Evolutionary conservation across 345 rosid species (phyloP), one percentile per base, ranked within the genome.

Genomic region (Xanthoceras sorbifolium): DNA sequence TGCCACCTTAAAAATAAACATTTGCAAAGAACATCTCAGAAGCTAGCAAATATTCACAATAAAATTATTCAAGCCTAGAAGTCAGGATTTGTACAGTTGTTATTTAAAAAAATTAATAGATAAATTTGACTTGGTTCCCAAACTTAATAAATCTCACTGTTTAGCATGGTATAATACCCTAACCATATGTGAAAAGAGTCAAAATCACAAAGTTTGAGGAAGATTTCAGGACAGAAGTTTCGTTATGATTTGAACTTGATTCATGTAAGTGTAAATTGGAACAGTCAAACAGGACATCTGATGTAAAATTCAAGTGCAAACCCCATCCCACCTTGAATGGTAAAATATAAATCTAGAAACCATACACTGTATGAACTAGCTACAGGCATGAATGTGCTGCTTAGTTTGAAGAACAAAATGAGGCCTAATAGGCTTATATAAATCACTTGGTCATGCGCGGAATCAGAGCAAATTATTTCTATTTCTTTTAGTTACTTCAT

Each of bases 1-100:
- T n/a, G 92, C 87, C 46, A 97, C 97, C 99, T 94, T 84, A 82
- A 73, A 74, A 50, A 61, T 14, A 42, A 78, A 63, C 63, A 68
- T 63, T n/a, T 59, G 14, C 55, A 66, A 65, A 69, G 22, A 57
- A 54, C 4, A 25, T 38, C 11, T 64, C 25, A 20, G 67, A 44
- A 70, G 29, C 48, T 64, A 77, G 50, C 15, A 44, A 18, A 44
- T 28, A 20, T 26, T 26, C 3, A 68, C 3, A 36, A 54, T 55
- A 29, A 57, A 71, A 32, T 4, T 17, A 50, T 50, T 48, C 72
- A 77, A 74, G 62, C 23, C 78, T 59, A 65, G 18, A 26, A 23
- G 6, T 54, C 60, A 54, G 18, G 50, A 3, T 36, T 5, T 36
- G 40, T 36, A 36, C 3, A 9, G 8, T 36, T 5, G 8, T 36